Evolutionary conservation across 1,139 yeast genomes (phyloP).

Genomic region (Taphrina populina): DNA sequence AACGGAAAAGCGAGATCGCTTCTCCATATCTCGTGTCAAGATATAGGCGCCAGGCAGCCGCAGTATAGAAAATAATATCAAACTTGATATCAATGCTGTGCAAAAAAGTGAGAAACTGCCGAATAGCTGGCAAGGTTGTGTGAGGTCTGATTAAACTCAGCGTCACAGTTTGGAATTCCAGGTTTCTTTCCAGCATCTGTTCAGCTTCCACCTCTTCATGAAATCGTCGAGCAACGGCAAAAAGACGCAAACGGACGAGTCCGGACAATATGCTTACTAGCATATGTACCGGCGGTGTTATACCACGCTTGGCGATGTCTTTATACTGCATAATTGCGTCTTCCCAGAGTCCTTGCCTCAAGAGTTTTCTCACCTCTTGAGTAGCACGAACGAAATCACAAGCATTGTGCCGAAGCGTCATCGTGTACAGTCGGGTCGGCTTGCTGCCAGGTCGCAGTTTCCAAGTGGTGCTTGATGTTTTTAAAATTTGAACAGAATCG

Average conservation of each 20-base stretch:
- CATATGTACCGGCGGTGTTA: conserved; percentile 7
- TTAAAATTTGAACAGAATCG: not conserved
- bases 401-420: too few species aligned
- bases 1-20: conserved; percentile 4
- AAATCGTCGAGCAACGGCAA: conserved; percentile 13
- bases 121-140: not conserved
- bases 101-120: not conserved
- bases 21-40: conserved; percentile 14
- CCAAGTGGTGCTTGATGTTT: not conserved
- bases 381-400: too few species aligned
- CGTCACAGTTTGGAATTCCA: conserved; percentile 1
- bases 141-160: conserved; percentile 2
- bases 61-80: conserved; percentile 17
- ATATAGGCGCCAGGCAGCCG: conserved; percentile 22
- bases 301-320: not conserved
- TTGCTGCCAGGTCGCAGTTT: too few species aligned
- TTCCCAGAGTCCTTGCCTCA: conserved; percentile 4
- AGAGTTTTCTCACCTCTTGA: not conserved
- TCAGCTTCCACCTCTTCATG: not conserved
- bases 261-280: conserved; percentile 3
- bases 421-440: too few species aligned
- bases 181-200: not conserved
- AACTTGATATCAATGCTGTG: not conserved
- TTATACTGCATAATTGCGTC: not conserved
- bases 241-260: conserved; percentile 3